Evolutionary conservation across 495 filamentous ascomycete genomes (phyloP).

Genomic region (Peziza echinospora): DNA sequence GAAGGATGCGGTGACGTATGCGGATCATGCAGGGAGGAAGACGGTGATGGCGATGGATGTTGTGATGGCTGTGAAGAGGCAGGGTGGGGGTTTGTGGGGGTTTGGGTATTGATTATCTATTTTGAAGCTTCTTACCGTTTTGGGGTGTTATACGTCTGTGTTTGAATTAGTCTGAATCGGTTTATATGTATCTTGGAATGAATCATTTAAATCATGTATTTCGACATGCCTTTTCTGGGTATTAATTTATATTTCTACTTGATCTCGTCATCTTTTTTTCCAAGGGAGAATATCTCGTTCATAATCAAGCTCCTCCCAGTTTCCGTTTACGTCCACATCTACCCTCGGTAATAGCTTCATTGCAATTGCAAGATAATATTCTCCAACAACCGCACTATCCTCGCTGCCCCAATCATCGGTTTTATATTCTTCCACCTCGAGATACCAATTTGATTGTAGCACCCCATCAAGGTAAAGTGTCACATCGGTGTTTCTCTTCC

Average conservation of each 20-base stretch:
- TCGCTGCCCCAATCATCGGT: background rate
- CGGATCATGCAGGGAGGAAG: conserved; percentile 93
- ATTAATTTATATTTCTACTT: too few relatives aligned
- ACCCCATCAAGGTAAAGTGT: background rate
- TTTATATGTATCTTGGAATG: too few relatives aligned
- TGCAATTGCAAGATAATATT: background rate
- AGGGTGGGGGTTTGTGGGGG: conserved; percentile 89
- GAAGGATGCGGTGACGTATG: conserved; percentile 95
- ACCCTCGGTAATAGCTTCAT: background rate
- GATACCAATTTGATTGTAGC: background rate
- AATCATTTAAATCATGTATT: too few relatives aligned
- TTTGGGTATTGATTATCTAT: conserved; percentile 99
- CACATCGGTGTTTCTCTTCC: background rate
- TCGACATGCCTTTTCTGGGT: too few relatives aligned
- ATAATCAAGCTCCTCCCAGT: background rate
- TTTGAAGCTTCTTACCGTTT: too few relatives aligned
- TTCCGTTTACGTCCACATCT: background rate
- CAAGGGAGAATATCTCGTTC: background rate
- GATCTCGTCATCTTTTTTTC: too few relatives aligned
- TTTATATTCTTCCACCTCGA: background rate
- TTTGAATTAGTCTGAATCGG: too few relatives aligned
- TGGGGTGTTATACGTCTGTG: too few relatives aligned
- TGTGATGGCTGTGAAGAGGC: conserved; percentile 85
- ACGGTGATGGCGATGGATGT: conserved; percentile 90
- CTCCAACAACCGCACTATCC: background rate